Base-by-base conservation (phyloP, 1,284 basidiomycete genomes). In the Pholiota adiposa region DNA sequence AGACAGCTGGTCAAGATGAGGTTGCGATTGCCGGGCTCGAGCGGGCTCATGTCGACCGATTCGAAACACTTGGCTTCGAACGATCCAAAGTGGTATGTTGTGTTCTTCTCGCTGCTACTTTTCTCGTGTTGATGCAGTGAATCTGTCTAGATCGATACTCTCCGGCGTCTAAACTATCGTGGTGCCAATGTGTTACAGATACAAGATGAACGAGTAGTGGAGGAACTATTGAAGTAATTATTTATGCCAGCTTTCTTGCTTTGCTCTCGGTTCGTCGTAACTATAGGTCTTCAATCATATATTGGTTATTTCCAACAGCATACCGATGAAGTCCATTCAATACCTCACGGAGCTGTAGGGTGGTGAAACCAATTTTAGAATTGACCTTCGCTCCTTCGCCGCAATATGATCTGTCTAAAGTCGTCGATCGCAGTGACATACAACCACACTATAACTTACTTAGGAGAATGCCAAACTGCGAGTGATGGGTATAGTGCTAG, bases 101-200 rank as follows among this genome's bases (percentile, higher is more conserved):
- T 18, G n/a, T n/a, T 12, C 6, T 31, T n/a, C 14, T 41, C 38
- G 29, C 18, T 29, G 18, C 46, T 51, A 44, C 59, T 59, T 43
- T 48, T 36, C 33, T 44, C 5, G 56, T 43, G 40, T 54, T 58
- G 53, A 29, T 54, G 46, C 44, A 9, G 29, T 41, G 1, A 19
- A 48, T 33, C 53, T 51, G 9, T 54, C 4, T 61, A 94, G 93
- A 94, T 96, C 63, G 90, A 96, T 65, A 90, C 91, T 9, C 81
- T 98, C 63, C 88, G 92, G 67, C 83, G 90, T 67, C 74, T 97
- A 73, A 98, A 99, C 76, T 99, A 98, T 77, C 88, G 96, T 18
- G 96, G 93, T 12, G 66, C 75, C 19, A 83, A 83, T 64, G 76
- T 80, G 23, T 73, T 79, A 1, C 75, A 81, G 69, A 80, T 82